Conservation (phyloP, 2,329 filamentous ascomycete genomes). For the Hysterium pulicare region DNA sequence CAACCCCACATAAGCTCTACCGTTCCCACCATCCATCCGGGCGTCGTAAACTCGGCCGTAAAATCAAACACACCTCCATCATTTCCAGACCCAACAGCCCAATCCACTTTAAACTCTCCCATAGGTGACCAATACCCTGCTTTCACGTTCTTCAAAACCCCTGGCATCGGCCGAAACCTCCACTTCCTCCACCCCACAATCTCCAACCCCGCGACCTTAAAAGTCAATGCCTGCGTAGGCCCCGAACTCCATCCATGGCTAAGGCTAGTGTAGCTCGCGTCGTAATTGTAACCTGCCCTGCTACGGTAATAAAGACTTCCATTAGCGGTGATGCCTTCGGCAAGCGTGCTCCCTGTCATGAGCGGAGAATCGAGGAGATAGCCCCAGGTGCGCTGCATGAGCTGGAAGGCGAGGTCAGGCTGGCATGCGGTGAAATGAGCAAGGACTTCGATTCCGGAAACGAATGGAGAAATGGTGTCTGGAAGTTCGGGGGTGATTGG, state of each 20-base stretch:
- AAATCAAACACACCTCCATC: too few relatives aligned
- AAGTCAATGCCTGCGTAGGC: too few relatives aligned
- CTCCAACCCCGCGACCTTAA: too few relatives aligned
- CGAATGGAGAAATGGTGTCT: conserved; percentile 38
- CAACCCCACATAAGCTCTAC: too few relatives aligned
- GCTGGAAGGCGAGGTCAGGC: conserved; percentile 21
- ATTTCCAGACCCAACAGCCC: too few relatives aligned
- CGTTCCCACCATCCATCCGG: too few relatives aligned
- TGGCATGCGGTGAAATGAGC: conserved; percentile 25
- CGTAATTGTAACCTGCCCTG: conserved; percentile 28
- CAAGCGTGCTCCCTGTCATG: conserved; percentile 37
- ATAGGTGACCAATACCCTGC: too few relatives aligned
- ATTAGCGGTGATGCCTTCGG: conserved; percentile 38
- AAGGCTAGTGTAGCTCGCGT: conserved; percentile 33
- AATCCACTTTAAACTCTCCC: too few relatives aligned
- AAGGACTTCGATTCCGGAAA: conserved; percentile 33
- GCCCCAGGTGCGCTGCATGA: conserved; percentile 29
- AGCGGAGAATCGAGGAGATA: conserved; percentile 24
- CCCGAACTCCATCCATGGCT: conserved; percentile 37
- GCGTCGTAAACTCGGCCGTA: too few relatives aligned
- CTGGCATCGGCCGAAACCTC: too few relatives aligned
- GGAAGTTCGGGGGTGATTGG: conserved; percentile 32
- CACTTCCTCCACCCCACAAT: too few relatives aligned
- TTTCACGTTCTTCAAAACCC: too few relatives aligned
- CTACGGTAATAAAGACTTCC: conserved; percentile 35